Base-by-base conservation (phyloP, 139 green algal species). In the Diplosphaera chodatii region DNA sequence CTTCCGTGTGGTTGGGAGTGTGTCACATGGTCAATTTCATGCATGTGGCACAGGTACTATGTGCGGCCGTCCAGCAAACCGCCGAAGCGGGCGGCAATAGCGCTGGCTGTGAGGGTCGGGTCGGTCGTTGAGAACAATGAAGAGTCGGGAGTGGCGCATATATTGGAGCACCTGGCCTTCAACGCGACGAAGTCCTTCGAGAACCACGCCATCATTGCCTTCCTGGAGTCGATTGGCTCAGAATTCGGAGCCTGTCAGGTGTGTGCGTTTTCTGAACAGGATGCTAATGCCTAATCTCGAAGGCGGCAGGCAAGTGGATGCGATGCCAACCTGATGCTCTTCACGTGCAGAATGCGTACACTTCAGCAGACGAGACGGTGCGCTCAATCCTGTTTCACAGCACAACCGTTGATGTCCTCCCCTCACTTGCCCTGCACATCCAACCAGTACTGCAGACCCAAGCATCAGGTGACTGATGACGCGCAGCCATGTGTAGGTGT, bases 161-260 rank as follows among this genome's bases (percentile, higher is more conserved):
- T 97, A 34, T 65, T 95, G 37, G 91, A 97, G 81, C 91, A 97
- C 79, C 78, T 97, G 59, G 48, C 48, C 13, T 59, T 59, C 48
- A 59, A 59, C 25, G 48, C 48, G 16, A 59, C 48, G 3, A 59
- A 59, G 48, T 23, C 48, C 1, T 94, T 89, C 80, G 68, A 21
- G 59, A 93, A 94, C 71, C 89, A 96, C 65, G 84, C 90, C 64
- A 86, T 96, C 33, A 85, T 96, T 20, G 78, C 79, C 22, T 94
- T 94, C 76, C 85, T 96, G 13, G 91, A 96, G 76, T 80, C 66
- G 69, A 92, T 96, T 67, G 91, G 91, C 15, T 88, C 89, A 0
- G 81, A 89, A 33, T 96, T 96, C 76, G 91, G 91, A 0, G 91
- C 91, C 8, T 95, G 89, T 74, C 84, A 87, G 37, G 37, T 48